Percentiles rank a stretch among this genome's conserved stretches.
phyloP scores from a whole-genome alignment of 495 filamentous ascomycete species.

The Lasiosphaeris hirsuta region DNA sequence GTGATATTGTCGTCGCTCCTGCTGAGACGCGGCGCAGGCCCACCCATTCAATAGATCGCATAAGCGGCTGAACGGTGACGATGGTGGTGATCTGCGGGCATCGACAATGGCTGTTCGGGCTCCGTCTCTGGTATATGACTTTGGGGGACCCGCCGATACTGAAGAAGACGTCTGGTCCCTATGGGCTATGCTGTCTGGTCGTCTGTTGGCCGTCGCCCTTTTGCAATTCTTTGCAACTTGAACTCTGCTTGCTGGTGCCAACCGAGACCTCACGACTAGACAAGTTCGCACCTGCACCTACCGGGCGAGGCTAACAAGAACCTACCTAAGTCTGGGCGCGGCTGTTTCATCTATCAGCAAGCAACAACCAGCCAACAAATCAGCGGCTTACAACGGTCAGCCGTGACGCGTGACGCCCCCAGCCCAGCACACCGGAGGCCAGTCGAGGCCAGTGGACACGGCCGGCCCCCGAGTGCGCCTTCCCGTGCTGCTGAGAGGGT shows the following conservation, averaged over 20 bases:
- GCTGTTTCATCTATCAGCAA: not conserved
- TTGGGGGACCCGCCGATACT: too few species aligned
- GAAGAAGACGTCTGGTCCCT: too few species aligned
- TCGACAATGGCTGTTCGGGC: too few species aligned
- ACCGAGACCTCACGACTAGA: too few species aligned
- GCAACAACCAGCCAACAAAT: slow-evolving; percentile 8
- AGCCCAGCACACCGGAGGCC: slow-evolving; percentile 7
- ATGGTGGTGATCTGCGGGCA: slow-evolving; percentile 10
- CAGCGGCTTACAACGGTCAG: not conserved
- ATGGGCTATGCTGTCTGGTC: too few species aligned
- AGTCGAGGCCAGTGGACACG: slow-evolving; percentile 12
- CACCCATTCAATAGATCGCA: slow-evolving; percentile 3
- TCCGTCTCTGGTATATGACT: too few species aligned
- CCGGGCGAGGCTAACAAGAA: too few species aligned
- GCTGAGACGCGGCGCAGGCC: slow-evolving; percentile 13
- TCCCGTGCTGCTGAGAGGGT: not conserved
- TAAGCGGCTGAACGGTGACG: slow-evolving; percentile 14
- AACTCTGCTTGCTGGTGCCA: too few species aligned
- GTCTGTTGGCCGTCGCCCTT: too few species aligned
- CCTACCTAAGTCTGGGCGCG: not conserved
- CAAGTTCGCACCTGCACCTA: too few species aligned
- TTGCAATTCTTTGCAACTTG: too few species aligned
- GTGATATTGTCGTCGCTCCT: not conserved
- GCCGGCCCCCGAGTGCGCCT: not conserved
- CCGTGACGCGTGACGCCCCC: slow-evolving; percentile 9